A percentile compares a stretch with the other conserved stretches of the same genome.
Evolutionary conservation across 352 stramenopile genomes (phyloP).

Genomic region (Pythium monospermum): DNA sequence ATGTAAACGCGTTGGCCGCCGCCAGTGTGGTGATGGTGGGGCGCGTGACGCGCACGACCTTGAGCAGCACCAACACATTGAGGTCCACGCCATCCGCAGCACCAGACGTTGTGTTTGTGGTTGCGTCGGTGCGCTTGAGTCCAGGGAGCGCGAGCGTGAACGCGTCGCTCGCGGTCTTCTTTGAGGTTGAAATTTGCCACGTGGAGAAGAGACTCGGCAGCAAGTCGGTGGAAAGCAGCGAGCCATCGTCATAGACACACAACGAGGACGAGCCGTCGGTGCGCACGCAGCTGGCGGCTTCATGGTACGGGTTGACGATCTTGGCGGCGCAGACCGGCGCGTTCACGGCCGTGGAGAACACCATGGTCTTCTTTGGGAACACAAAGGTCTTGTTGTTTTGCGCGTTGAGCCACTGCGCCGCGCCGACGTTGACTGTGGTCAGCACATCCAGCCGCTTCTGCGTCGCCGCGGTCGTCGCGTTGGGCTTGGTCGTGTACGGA

Average conservation of each 20-base stretch:
- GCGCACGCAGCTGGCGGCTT: not conserved
- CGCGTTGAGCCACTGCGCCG: not conserved
- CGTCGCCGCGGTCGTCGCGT: not conserved
- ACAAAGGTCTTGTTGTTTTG: not conserved
- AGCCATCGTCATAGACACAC: not conserved
- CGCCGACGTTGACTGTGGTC: no score
- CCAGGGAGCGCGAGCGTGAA: no score
- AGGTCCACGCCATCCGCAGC: constrained; percentile 3
- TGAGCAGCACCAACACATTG: constrained; percentile 5
- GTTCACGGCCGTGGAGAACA: not conserved
- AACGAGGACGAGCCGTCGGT: not conserved
- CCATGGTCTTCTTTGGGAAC: not conserved
- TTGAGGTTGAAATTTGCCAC: no score
- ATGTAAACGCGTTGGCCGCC: not conserved
- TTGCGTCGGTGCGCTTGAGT: no score
- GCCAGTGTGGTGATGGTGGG: no score
- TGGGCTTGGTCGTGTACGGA: not conserved
- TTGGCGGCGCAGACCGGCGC: not conserved
- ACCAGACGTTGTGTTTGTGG: no score
- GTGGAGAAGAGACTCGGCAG: constrained; percentile 7
- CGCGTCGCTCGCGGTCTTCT: no score
- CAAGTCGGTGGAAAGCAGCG: not conserved
- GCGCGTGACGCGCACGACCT: not conserved
- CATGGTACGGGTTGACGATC: constrained; percentile 1
- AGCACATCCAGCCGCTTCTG: no score